A percentile compares a stretch with the other conserved stretches of the same genome.
phyloP scores from a whole-genome alignment of 257 asterid species.

The Vinca minor region DNA sequence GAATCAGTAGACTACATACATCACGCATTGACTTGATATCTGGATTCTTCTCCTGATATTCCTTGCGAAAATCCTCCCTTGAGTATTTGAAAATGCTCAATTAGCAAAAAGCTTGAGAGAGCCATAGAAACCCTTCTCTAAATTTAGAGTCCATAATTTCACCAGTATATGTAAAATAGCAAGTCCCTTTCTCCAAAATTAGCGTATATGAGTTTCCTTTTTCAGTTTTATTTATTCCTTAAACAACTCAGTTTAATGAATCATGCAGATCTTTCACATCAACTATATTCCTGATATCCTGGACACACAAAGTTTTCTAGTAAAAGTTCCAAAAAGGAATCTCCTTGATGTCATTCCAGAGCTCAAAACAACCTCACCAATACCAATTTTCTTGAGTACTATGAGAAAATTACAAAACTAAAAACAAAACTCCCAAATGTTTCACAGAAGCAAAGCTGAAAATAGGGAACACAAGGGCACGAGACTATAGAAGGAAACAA shows the following conservation, averaged over 20 bases:
- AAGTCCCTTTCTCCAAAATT: background rate
- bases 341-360: background rate
- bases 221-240: background rate
- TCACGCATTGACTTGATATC: conserved; percentile 85
- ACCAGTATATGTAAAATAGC: no score
- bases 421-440: background rate
- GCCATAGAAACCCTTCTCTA: background rate
- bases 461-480: background rate
- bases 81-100: background rate
- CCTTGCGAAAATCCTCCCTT: conserved; percentile 98
- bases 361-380: background rate
- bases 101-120: conserved; percentile 7
- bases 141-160: no score
- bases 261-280: background rate
- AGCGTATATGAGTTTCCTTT: no score
- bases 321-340: background rate
- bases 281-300: background rate
- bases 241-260: background rate
- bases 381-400: background rate
- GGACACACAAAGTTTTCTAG: background rate
- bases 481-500: background rate
- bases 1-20: conserved; percentile 33
- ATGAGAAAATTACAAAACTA: background rate
- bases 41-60: conserved; percentile 70
- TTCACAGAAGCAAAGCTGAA: background rate